Conservation (phyloP, 371 early-diverging fungal species). For the Lichtheimia corymbifera region DNA sequence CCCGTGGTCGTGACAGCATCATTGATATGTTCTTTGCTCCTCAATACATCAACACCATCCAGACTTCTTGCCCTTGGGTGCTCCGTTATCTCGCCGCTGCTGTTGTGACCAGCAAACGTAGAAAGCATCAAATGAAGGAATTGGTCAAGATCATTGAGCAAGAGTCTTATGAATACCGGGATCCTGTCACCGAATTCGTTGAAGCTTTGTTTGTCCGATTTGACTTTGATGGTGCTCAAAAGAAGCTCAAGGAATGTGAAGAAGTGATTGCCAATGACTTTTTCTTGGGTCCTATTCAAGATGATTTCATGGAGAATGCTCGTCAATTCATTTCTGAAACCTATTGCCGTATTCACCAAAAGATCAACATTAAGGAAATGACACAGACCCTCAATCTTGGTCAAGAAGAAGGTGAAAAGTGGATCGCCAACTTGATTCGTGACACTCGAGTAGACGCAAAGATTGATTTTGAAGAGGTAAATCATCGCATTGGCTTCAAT, state of each 20-base stretch:
- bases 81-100: constrained; percentile 91
- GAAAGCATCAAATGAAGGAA: constrained; percentile 87
- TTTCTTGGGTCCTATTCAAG: constrained; percentile 80
- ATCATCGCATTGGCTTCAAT: neutral
- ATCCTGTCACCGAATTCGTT: constrained; percentile 91
- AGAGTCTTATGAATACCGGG: constrained; percentile 79
- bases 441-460: constrained; percentile 95
- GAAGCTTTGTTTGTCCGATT: constrained; percentile 86
- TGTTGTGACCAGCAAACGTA: constrained; percentile 87
- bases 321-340: constrained; percentile 92
- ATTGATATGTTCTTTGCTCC: constrained; percentile 91
- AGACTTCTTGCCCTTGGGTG: constrained; percentile 94
- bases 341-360: constrained; percentile 93
- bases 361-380: constrained; percentile 87
- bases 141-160: constrained; percentile 88
- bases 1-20: constrained; percentile 90
- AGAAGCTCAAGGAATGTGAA: constrained; percentile 87
- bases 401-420: constrained; percentile 92
- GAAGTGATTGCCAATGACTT: constrained; percentile 84
- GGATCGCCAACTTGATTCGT: constrained; percentile 95
- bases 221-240: constrained; percentile 93
- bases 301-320: constrained; percentile 92
- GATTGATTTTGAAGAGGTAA: constrained; percentile 87
- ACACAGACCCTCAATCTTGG: constrained; percentile 82
- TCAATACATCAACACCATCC: constrained; percentile 93